These are phyloP conservation scores for Tolypocladium nubicola DNA, from an alignment of 2,329 filamentous ascomycete species.

Conservation along the genomic window DNA sequence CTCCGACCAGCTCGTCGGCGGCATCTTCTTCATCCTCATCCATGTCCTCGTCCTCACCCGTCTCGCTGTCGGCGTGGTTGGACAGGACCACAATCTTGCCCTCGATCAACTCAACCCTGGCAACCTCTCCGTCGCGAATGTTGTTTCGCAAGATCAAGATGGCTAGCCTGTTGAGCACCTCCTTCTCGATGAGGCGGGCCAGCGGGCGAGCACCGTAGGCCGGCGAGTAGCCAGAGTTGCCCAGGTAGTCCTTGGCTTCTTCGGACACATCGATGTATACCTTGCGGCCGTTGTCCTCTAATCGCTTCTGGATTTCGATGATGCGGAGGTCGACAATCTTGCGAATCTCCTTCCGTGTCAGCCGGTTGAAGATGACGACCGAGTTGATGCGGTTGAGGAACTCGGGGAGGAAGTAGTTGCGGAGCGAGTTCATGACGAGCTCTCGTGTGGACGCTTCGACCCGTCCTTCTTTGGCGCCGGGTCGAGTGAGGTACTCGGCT, in stretches of 20 bases:
- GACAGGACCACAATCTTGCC: conserved; percentile 72
- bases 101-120: conserved; percentile 67
- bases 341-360: conserved; percentile 81
- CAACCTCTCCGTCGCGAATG: conserved; percentile 76
- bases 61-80: conserved; percentile 61
- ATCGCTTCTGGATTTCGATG: conserved; percentile 78
- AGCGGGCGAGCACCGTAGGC: conserved; percentile 89
- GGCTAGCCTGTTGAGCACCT: conserved; percentile 87
- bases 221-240: conserved; percentile 83
- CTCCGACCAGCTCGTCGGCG: conserved; percentile 53
- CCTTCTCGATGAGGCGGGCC: conserved; percentile 85
- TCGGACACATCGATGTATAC: conserved; percentile 73
- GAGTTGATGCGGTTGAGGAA: conserved; percentile 98
- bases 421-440: conserved; percentile 80
- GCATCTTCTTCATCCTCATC: conserved; percentile 63
- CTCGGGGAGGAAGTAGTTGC: conserved; percentile 95
- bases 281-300: conserved; percentile 76
- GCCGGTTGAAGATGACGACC: conserved; percentile 95
- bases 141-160: conserved; percentile 81
- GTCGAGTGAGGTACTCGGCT: conserved; percentile 82
- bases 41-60: conserved; percentile 60
- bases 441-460: conserved; percentile 81
- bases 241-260: conserved; percentile 88
- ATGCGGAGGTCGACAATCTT: conserved; percentile 91
- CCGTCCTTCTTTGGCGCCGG: conserved; percentile 65